Conservation (phyloP, 2,329 filamentous ascomycete genomes). For the Clonostachys solani region DNA sequence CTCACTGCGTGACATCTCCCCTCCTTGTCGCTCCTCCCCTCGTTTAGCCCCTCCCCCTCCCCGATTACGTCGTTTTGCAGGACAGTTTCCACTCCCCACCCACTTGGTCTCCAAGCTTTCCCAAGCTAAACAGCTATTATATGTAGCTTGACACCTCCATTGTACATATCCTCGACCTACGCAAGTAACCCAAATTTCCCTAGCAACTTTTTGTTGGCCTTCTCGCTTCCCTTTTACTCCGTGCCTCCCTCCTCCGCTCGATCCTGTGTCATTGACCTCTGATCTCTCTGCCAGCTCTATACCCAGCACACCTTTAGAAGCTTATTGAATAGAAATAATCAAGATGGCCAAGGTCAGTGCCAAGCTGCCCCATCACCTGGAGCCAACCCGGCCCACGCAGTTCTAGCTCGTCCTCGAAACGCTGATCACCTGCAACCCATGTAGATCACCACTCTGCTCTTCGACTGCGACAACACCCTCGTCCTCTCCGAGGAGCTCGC, state of each 20-base stretch:
- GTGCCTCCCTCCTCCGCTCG: background rate
- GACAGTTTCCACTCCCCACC: background rate
- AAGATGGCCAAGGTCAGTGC: slow-evolving; percentile 1
- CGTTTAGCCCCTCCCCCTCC: too few species aligned
- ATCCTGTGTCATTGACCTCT: background rate
- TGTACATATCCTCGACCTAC: too few species aligned
- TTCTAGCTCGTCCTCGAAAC: too few species aligned
- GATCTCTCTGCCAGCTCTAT: background rate
- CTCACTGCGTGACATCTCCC: too few species aligned
- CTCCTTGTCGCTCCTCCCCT: too few species aligned
- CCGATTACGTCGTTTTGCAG: too few species aligned
- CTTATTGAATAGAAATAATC: slow-evolving; percentile 1
- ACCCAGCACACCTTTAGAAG: background rate
- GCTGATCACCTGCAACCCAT: background rate
- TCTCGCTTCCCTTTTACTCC: background rate
- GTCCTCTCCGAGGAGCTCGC: slow-evolving; percentile 87
- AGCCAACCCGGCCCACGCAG: too few species aligned
- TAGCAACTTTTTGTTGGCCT: background rate
- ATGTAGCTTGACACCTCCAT: too few species aligned
- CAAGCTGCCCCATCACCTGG: background rate
- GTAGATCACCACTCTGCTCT: slow-evolving; percentile 64
- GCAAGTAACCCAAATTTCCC: background rate
- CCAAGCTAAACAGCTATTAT: background rate
- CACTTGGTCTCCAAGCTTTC: background rate
- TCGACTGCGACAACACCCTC: slow-evolving; percentile 88